Percentiles rank a stretch among this genome's conserved stretches.
These are phyloP conservation scores for Arctium minus DNA, from an alignment of 129 eudicot species.

Conservation along the genomic window DNA sequence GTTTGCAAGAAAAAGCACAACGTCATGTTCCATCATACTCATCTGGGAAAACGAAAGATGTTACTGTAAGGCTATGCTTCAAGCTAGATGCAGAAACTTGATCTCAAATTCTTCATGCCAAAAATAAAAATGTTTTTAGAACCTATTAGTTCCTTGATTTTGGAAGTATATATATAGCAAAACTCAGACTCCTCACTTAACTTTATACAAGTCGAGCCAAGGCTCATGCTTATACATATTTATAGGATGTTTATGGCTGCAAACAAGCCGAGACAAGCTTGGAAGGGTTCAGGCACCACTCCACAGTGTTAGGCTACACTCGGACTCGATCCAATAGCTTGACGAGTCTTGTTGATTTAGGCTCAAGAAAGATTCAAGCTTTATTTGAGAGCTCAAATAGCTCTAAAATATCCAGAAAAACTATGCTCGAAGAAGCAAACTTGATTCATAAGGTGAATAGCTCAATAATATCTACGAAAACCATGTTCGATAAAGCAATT, in stretches of 20 bases:
- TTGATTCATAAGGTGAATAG: neutral
- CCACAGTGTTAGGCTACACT: neutral
- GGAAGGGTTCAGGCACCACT: neutral
- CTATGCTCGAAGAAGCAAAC: neutral
- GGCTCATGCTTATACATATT: neutral
- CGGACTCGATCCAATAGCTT: neutral
- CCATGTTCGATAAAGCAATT: neutral
- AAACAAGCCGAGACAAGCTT: neutral
- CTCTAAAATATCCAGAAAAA: neutral
- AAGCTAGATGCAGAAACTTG: slow-evolving; percentile 14
- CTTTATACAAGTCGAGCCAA: neutral
- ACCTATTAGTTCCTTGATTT: neutral
- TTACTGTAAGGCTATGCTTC: slow-evolving; percentile 32
- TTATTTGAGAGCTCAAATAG: neutral
- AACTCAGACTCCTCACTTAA: neutral
- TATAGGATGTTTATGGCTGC: neutral
- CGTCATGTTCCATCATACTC: slow-evolving; percentile 92
- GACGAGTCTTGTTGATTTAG: neutral
- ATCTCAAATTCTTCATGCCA: neutral
- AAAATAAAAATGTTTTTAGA: neutral
- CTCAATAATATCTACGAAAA: neutral
- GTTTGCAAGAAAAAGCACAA: slow-evolving; percentile 41
- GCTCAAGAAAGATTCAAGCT: neutral
- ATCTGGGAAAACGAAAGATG: slow-evolving; percentile 83
- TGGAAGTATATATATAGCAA: neutral